Evolutionary conservation across 768 basidiomycete genomes (phyloP), one percentile per base, ranked within the genome.

Genomic region (Suillus plorans): DNA sequence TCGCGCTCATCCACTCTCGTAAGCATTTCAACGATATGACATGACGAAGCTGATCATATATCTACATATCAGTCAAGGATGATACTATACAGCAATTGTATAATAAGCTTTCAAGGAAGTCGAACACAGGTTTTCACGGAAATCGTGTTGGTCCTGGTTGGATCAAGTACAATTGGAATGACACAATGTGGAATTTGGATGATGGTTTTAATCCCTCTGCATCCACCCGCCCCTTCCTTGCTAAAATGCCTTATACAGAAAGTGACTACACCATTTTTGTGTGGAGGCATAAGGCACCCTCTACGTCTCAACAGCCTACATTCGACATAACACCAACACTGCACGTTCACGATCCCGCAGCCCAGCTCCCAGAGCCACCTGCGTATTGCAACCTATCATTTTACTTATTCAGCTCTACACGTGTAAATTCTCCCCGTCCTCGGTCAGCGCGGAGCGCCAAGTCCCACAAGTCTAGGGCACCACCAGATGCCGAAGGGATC

Each of bases 211-310:
- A 18, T 39, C 36, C 60, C n/a, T 41, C 42, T 25, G 7, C 42
- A 4, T 37, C 10, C 18, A 31, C 53, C 25, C 53, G n/a, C 41
- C 37, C 39, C 49, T 25, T 45, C 31, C 56, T 61, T 22, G 61
- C 60, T 52, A 25, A n/a, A 18, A 47, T 18, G 31, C n/a, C 37
- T 47, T 28, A 60, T 50, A 34, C 69, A 89, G 95, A 93, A 47
- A 88, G 91, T 13, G 95, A 98, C 78, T 94, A 95, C 73, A 85
- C 87, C 22, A 97, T 98, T 65, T 93, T 95, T 68, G 80, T 82
- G 44, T 91, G 92, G 88, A 83, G 95, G 14, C 84, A 86, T 64
- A 84, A 87, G 71, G 67, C 78, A 36, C 70, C 60, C 65, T 68
- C 76, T 47, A 44, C 71, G 49, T 61, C 74, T 25, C 62, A 72